phyloP scores from a whole-genome alignment of 2,329 filamentous ascomycete species.

The Geosmithia morbida region DNA sequence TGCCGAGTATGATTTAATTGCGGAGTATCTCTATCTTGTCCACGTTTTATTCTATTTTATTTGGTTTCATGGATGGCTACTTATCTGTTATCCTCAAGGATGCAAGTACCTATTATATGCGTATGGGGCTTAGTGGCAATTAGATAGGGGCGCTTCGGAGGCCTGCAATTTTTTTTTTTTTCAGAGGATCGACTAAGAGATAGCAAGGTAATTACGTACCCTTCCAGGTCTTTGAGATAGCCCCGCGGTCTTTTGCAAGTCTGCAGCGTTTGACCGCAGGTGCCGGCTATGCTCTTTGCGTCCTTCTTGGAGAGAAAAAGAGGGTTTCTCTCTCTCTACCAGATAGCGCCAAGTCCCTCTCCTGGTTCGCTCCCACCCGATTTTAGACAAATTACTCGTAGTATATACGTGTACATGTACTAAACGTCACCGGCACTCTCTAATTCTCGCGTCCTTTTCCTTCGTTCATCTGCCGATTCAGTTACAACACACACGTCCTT shows the following conservation, averaged over 20 bases:
- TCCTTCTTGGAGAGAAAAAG: background rate
- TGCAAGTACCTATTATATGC: background rate
- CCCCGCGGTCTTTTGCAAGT: background rate
- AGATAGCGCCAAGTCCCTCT: background rate
- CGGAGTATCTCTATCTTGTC: background rate
- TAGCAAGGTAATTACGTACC: too few relatives aligned
- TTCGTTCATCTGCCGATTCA: background rate
- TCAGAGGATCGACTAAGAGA: too few relatives aligned
- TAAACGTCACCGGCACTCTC: background rate
- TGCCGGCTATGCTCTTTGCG: background rate
- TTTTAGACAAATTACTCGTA: background rate
- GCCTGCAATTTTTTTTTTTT: too few relatives aligned
- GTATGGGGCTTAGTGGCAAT: background rate
- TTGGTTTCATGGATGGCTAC: background rate
- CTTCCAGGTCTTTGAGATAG: background rate
- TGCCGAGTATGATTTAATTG: background rate
- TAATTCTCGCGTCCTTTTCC: background rate
- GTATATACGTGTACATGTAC: background rate
- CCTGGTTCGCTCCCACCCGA: background rate
- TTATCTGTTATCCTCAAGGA: background rate
- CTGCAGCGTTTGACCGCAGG: background rate
- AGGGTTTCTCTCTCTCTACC: too few relatives aligned
- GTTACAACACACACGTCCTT: background rate
- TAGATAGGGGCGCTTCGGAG: background rate
- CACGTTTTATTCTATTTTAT: background rate